Percentiles rank a stretch among this genome's conserved stretches.
phyloP scores from a whole-genome alignment of 257 asterid genomes.

The Forsythia viridissima region DNA sequence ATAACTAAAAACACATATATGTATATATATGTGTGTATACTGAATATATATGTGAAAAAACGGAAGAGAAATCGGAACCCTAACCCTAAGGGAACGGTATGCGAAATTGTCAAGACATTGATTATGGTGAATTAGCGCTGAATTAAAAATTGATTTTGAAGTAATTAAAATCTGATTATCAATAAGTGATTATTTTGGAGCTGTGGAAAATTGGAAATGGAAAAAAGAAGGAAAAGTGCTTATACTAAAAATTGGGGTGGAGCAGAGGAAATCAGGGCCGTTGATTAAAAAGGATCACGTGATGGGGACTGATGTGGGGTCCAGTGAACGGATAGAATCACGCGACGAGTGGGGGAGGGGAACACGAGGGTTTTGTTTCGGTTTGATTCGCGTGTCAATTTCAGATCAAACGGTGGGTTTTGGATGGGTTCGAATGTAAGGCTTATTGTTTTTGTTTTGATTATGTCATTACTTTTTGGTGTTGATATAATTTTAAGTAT shows the following conservation, averaged over 20 bases:
- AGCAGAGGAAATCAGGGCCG: slow-evolving; percentile 32
- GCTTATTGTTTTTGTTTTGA: too few species aligned
- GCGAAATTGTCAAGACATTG: not conserved
- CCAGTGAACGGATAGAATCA: slow-evolving; percentile 19
- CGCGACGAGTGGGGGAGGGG: not conserved
- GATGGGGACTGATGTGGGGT: slow-evolving; percentile 20
- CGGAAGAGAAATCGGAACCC: slow-evolving; percentile 24
- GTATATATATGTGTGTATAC: not conserved
- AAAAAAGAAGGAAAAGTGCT: not conserved
- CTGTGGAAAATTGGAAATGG: slow-evolving; percentile 14
- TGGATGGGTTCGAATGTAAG: not conserved
- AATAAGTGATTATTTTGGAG: slow-evolving; percentile 4
- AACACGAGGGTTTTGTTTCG: slow-evolving; percentile 2
- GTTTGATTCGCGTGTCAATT: slow-evolving; percentile 16
- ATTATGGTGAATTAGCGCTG: slow-evolving; percentile 4
- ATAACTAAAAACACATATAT: not conserved
- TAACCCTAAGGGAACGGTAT: slow-evolving; percentile 12
- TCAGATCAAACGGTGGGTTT: not conserved
- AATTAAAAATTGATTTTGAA: not conserved
- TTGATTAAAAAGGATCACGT: not conserved
- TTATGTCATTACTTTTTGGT: too few species aligned
- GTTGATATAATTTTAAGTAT: too few species aligned
- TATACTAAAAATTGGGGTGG: slow-evolving; percentile 8
- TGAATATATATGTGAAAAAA: not conserved
- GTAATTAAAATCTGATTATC: not conserved